Conservation (phyloP, 768 basidiomycete species). For the Lactarius hengduanensis region DNA sequence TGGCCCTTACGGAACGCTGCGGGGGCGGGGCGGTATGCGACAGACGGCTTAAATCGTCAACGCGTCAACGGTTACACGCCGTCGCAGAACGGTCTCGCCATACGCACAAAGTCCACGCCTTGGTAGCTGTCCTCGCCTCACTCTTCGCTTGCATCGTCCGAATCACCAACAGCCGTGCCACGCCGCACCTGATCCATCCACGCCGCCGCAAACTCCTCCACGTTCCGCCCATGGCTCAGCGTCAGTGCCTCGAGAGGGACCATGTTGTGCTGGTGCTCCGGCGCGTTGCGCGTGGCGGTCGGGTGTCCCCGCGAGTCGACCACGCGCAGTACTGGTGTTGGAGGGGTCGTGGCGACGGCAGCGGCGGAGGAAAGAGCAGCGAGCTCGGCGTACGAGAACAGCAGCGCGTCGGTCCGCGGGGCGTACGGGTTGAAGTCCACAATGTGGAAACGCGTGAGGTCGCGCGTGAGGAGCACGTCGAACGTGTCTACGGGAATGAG, state of each 20-base stretch:
- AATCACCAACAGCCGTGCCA: slow-evolving; percentile 24
- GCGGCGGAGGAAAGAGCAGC: slow-evolving; percentile 37
- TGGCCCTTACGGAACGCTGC: not conserved
- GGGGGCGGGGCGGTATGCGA: not conserved
- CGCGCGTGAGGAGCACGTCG: slow-evolving; percentile 83
- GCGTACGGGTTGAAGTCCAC: slow-evolving; percentile 92
- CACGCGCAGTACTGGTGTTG: slow-evolving; percentile 49
- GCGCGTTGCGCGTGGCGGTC: slow-evolving; percentile 61
- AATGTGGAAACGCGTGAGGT: slow-evolving; percentile 72
- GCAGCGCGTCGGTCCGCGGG: slow-evolving; percentile 79
- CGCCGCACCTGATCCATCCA: slow-evolving; percentile 57
- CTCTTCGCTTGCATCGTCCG: slow-evolving; percentile 5
- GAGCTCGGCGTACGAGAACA: slow-evolving; percentile 84
- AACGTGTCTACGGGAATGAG: slow-evolving; percentile 60
- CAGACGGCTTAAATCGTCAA: not conserved
- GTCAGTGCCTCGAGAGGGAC: slow-evolving; percentile 85
- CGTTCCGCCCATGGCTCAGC: slow-evolving; percentile 68
- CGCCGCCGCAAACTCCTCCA: slow-evolving; percentile 68
- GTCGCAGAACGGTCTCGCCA: not conserved
- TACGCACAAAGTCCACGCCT: not conserved
- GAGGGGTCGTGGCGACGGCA: not conserved
- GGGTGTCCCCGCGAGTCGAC: slow-evolving; percentile 79
- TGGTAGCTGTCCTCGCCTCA: not conserved
- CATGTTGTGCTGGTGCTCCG: slow-evolving; percentile 84
- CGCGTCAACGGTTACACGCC: not conserved